Base-by-base conservation (phyloP, 2,329 filamentous ascomycete species). In the Apiospora arundinis region DNA sequence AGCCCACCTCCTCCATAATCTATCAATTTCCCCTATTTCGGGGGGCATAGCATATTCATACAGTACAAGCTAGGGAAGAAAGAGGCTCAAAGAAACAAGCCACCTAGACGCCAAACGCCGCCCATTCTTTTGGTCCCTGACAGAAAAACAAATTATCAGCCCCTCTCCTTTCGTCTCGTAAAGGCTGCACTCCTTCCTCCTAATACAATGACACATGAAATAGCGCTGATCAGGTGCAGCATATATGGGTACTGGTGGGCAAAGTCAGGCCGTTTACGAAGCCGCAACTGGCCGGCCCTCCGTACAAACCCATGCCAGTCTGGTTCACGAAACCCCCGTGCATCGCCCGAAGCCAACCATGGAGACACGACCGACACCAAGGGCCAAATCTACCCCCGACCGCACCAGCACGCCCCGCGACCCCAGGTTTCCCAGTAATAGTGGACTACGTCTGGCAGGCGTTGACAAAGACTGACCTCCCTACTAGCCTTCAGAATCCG, bases 401-500 rank as follows among this genome's bases (percentile, higher is more conserved):
- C 4, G 49, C 25, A 28, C 21, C 52, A 18, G 9, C 28, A 7
- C 18, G 1, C n/a, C 32, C n/a, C n/a, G 18, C 56, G 21, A n/a
- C 14, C 12, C 7, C 25, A 63, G 21, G 18, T 2, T 14, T 8
- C 12, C 18, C 18, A 40, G 28, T 21, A 8, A n/a, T 4, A 23
- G 32, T 16, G 12, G 14, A 40, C 21, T 8, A 23, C n/a, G 56
- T 8, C 56, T 60, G 28, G 18, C 52, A 37, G 28, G 12, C 8
- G 16, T 37, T 60, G 52, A 18, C 52, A 8, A 28, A n/a, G 16
- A 18, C 16, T 11, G 52, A 37, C 28, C 16, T 37, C 7, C 28
- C 16, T 21, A 40, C 65, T 69, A 49, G 37, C 45, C 46, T 23
- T 69, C 56, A 21, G 63, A 70, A 48, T 72, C 69, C 18, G 40